A percentile compares a stretch with the other conserved stretches of the same genome.
Evolutionary conservation across 306 rosid species (phyloP).

Genomic region (Cicer cuneatum): DNA sequence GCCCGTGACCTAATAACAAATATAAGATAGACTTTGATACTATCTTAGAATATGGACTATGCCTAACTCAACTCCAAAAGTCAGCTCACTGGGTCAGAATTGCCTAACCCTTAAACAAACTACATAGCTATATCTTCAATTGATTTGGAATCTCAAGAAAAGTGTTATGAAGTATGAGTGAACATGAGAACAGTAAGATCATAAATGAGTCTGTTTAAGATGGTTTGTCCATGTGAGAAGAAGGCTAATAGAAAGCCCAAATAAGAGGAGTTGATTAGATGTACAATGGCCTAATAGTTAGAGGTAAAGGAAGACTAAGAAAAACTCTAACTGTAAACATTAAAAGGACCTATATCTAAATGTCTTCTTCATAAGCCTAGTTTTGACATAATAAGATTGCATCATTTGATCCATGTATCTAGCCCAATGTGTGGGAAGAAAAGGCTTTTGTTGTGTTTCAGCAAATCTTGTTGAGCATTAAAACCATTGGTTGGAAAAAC

Average conservation of each 20-base stretch:
- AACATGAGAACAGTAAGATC: not conserved
- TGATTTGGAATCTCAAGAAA: not conserved
- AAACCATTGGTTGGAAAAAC: constrained; percentile 10
- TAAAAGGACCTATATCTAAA: not conserved
- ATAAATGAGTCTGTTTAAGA: not conserved
- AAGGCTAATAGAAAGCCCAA: not conserved
- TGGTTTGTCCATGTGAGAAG: constrained; percentile 13
- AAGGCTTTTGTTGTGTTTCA: not conserved
- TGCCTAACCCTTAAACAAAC: not conserved
- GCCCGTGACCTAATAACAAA: not conserved
- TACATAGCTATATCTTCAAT: not conserved
- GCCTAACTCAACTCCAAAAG: not conserved
- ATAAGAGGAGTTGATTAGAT: constrained; percentile 1
- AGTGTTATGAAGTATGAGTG: constrained; percentile 15
- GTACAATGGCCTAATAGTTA: not conserved
- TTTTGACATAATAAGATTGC: not conserved
- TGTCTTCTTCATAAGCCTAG: not conserved
- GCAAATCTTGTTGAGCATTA: not conserved
- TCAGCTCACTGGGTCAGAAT: not conserved
- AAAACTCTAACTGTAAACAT: not conserved
- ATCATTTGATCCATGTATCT: not conserved
- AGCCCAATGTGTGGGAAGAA: not conserved
- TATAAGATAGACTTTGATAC: constrained; percentile 1
- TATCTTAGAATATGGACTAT: not conserved
- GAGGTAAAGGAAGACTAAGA: constrained; percentile 8